Percentiles rank a stretch among this genome's conserved stretches.
Conservation (phyloP, 2,329 filamentous ascomycete genomes). For the Kalmusia sp. region DNA sequence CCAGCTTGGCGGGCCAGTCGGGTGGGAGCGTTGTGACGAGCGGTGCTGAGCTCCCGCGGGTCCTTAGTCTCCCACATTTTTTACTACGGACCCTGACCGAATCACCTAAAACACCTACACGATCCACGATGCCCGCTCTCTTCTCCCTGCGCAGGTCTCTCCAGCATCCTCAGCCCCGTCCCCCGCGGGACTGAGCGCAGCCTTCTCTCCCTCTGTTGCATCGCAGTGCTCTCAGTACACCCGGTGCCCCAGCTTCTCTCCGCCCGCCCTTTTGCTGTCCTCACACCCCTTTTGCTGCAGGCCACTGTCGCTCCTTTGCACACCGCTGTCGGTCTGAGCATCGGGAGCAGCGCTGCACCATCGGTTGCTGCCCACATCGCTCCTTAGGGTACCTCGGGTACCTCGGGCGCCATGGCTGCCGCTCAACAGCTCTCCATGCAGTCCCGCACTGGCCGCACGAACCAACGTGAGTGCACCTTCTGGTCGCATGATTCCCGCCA, state of each 20-base stretch:
- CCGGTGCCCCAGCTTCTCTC: neutral
- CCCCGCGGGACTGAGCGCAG: slow-evolving; percentile 57
- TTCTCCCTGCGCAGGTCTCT: slow-evolving; percentile 50
- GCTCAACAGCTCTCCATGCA: slow-evolving; percentile 58
- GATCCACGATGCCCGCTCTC: slow-evolving; percentile 48
- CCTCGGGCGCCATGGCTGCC: slow-evolving; percentile 51
- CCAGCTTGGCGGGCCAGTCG: slow-evolving; percentile 20
- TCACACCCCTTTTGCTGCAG: slow-evolving; percentile 8
- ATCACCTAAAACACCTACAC: slow-evolving; percentile 44
- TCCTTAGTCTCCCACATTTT: slow-evolving; percentile 33
- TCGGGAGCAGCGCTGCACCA: slow-evolving; percentile 24
- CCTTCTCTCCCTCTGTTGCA: slow-evolving; percentile 17
- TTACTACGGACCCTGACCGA: slow-evolving; percentile 38
- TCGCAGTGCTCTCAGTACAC: neutral
- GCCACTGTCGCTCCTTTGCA: neutral
- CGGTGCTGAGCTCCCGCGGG: slow-evolving; percentile 13
- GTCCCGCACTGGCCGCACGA: slow-evolving; percentile 77
- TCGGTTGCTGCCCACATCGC: slow-evolving; percentile 13
- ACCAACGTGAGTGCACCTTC: slow-evolving; percentile 74
- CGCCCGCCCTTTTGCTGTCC: slow-evolving; percentile 6
- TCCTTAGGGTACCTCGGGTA: slow-evolving; percentile 14
- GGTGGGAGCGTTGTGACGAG: slow-evolving; percentile 13
- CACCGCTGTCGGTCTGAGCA: neutral
- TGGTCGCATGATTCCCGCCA: neutral
- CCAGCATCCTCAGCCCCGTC: slow-evolving; percentile 57